Percentiles rank a stretch among this genome's conserved stretches.
Evolutionary conservation across 176 grass and related monocot genomes (phyloP).

Genomic region (Aegilops longissima): DNA sequence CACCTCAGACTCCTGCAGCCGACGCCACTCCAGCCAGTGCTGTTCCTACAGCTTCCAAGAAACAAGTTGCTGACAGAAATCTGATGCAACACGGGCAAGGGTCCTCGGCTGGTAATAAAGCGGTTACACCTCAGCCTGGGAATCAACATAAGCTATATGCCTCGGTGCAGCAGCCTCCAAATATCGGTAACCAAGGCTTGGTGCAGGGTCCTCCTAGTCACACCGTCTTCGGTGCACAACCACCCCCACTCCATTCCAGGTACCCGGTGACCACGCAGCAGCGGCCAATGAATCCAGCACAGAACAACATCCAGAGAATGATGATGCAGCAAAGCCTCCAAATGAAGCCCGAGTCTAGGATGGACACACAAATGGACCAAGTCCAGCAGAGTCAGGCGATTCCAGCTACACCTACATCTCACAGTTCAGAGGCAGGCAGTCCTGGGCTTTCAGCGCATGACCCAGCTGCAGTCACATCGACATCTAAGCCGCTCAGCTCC

Average conservation of each 20-base stretch:
- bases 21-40: constrained; percentile 33
- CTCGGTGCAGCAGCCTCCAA: constrained; percentile 47
- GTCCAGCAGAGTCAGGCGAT: constrained; percentile 42
- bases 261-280: constrained; percentile 31
- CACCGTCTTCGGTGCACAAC: constrained; percentile 33
- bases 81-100: constrained; percentile 54
- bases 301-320: constrained; percentile 44
- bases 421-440: constrained; percentile 37
- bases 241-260: constrained; percentile 32
- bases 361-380: constrained; percentile 28
- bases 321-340: constrained; percentile 47
- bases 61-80: constrained; percentile 53
- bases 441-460: constrained; percentile 30
- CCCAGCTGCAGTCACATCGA: constrained; percentile 11
- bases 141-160: constrained; percentile 61
- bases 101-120: constrained; percentile 24
- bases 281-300: constrained; percentile 39
- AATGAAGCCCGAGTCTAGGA: constrained; percentile 42
- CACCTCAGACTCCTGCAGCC: constrained; percentile 53
- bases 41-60: constrained; percentile 43
- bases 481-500: constrained; percentile 26
- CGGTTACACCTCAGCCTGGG: constrained; percentile 42
- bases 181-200: constrained; percentile 51
- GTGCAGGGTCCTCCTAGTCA: constrained; percentile 46
- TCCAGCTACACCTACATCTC: constrained; percentile 33